These are phyloP conservation scores for Pythium apleroticum DNA, from an alignment of 352 stramenopile genomes.

Conservation along the genomic window DNA sequence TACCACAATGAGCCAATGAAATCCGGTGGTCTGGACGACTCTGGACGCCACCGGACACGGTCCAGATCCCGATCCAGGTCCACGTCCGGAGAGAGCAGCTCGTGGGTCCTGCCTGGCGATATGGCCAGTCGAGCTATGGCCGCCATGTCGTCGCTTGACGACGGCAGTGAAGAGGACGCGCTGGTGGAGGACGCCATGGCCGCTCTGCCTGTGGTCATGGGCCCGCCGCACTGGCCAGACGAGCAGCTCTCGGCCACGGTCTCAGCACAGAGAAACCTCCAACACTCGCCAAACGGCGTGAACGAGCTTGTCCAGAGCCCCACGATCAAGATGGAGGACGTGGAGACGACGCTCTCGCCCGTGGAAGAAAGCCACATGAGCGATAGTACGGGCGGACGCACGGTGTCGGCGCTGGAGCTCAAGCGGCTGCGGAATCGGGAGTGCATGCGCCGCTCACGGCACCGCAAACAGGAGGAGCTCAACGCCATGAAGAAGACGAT, in stretches of 20 bases:
- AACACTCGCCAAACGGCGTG: conserved; percentile 21
- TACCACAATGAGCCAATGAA: neutral
- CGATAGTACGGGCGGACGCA: neutral
- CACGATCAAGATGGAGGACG: conserved; percentile 17
- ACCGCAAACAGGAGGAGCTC: conserved; percentile 25
- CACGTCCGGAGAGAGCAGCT: conserved; percentile 1
- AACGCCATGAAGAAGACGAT: conserved; percentile 23
- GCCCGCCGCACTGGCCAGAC: neutral
- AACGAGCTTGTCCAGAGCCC: neutral
- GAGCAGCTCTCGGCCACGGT: neutral
- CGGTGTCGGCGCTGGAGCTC: conserved; percentile 16
- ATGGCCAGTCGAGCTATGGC: neutral
- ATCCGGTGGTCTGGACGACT: neutral
- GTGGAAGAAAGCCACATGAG: neutral
- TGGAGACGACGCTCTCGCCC: neutral
- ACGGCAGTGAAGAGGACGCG: conserved; percentile 4
- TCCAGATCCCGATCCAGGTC: conserved; percentile 5
- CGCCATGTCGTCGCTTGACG: neutral
- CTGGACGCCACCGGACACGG: neutral
- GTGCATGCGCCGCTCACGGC: conserved; percentile 23
- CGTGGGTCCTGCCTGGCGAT: conserved; percentile 2
- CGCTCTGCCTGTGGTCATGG: conserved; percentile 8
- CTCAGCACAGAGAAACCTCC: neutral
- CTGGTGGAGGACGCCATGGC: conserved; percentile 6
- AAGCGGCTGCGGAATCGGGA: conserved; percentile 31